Evolutionary conservation across 164 flowering plant genomes (phyloP).

Genomic region (Aristolochia californica): DNA sequence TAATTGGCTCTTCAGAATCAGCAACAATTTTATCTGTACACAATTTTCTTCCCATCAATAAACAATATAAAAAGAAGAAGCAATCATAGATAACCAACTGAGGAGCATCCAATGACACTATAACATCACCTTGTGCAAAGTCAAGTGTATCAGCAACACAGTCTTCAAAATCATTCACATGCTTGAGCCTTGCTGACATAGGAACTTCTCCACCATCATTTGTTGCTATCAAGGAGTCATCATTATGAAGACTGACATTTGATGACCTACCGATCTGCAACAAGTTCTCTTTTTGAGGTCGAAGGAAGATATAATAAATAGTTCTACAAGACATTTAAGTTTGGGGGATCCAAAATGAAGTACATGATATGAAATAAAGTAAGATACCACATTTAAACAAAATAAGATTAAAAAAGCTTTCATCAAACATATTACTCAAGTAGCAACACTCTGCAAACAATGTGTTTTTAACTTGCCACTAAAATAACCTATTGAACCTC

Average conservation of each 20-base stretch:
- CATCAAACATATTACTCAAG: too few relatives aligned
- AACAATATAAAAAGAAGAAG: neutral
- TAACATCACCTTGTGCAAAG: constrained; percentile 36
- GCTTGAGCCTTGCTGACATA: constrained; percentile 10
- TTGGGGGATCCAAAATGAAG: too few relatives aligned
- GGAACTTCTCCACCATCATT: constrained; percentile 14
- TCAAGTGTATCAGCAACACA: constrained; percentile 56
- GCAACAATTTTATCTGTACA: constrained; percentile 1
- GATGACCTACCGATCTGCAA: constrained; percentile 48
- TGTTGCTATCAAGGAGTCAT: constrained; percentile 5
- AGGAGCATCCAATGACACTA: neutral
- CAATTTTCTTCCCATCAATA: too few relatives aligned
- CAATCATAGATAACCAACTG: neutral
- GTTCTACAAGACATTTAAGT: too few relatives aligned
- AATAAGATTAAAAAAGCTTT: too few relatives aligned
- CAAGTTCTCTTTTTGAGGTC: constrained; percentile 18
- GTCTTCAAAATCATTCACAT: constrained; percentile 14
- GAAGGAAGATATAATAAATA: neutral
- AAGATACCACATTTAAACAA: too few relatives aligned
- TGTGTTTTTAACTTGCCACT: too few relatives aligned
- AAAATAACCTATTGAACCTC: too few relatives aligned
- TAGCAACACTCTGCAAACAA: too few relatives aligned
- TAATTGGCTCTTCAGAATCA: constrained; percentile 19
- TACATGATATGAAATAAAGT: too few relatives aligned
- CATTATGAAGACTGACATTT: constrained; percentile 11